These are phyloP conservation scores for Dipteronia dyeriana DNA, from an alignment of 345 rosid genomes.

Conservation along the genomic window DNA sequence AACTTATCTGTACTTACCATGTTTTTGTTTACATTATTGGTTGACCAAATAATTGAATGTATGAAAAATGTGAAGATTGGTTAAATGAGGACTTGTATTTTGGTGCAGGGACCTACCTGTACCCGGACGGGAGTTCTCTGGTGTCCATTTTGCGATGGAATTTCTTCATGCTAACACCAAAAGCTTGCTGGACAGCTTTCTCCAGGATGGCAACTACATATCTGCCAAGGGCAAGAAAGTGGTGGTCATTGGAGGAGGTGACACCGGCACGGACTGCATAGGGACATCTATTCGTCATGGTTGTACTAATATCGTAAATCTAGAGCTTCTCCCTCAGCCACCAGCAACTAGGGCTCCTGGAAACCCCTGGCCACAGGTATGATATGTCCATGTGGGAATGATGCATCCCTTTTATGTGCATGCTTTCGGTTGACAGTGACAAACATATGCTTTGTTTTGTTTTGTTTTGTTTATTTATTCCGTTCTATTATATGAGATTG, in stretches of 20 bases:
- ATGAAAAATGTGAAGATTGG: background rate
- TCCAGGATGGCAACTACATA: conserved; percentile 77
- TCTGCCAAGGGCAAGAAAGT: conserved; percentile 94
- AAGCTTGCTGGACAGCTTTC: conserved; percentile 94
- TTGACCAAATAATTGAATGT: background rate
- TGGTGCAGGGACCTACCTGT: conserved; percentile 93
- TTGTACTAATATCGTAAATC: conserved; percentile 68
- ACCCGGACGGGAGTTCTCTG: conserved; percentile 87
- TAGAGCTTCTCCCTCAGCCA: conserved; percentile 96
- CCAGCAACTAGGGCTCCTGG: conserved; percentile 85
- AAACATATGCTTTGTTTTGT: too few relatives aligned
- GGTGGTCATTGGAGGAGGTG: conserved; percentile 98
- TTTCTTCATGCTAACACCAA: conserved; percentile 95
- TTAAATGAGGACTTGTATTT: background rate
- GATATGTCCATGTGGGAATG: background rate
- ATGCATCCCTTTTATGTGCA: background rate
- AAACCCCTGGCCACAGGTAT: conserved; percentile 99
- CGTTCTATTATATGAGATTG: conserved; percentile 14
- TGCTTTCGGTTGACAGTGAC: background rate
- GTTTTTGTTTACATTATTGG: background rate
- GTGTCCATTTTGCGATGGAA: conserved; percentile 97
- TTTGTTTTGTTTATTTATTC: background rate
- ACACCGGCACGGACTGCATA: conserved; percentile 97
- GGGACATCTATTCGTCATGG: conserved; percentile 99
- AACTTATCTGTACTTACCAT: background rate